Evolutionary conservation across 768 basidiomycete species (phyloP).

Genomic region (Rubroboletus pulcherrimus): DNA sequence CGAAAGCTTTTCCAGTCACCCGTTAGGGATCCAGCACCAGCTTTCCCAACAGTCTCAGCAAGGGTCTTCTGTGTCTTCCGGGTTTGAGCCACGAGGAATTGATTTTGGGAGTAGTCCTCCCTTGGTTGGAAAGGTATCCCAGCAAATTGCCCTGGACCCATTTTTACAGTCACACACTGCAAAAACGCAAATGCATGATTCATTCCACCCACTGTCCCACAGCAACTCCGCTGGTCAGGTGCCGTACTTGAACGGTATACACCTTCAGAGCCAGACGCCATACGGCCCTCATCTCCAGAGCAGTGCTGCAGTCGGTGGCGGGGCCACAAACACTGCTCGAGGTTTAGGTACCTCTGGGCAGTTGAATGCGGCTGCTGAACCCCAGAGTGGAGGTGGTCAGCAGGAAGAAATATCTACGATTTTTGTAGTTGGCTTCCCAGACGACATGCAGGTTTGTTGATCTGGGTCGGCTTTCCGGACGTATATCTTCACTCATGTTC

Average conservation of each 20-base stretch:
- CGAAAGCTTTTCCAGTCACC: conserved; percentile 25
- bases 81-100: conserved; percentile 28
- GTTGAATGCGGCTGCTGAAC: conserved; percentile 22
- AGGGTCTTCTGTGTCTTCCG: conserved; percentile 19
- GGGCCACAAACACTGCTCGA: conserved; percentile 16
- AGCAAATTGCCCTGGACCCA: conserved; percentile 33
- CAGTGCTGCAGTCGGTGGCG: conserved; percentile 31
- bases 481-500: conserved; percentile 14
- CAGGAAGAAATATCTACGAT: conserved; percentile 94
- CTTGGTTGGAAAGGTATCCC: conserved; percentile 24
- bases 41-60: conserved; percentile 36
- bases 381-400: conserved; percentile 25
- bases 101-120: conserved; percentile 33
- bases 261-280: conserved; percentile 69
- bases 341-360: conserved; percentile 31
- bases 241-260: conserved; percentile 40
- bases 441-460: conserved; percentile 89
- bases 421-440: conserved; percentile 98
- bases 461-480: conserved; percentile 3
- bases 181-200: conserved; percentile 32
- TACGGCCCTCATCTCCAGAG: conserved; percentile 66
- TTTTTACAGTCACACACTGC: conserved; percentile 30
- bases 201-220: conserved; percentile 33
- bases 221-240: conserved; percentile 31
- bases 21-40: conserved; percentile 31